A percentile compares a stretch with the other conserved stretches of the same genome.
Conservation (phyloP, 805 yeast species). For the Cyberlindnera samutprakarnensis region DNA sequence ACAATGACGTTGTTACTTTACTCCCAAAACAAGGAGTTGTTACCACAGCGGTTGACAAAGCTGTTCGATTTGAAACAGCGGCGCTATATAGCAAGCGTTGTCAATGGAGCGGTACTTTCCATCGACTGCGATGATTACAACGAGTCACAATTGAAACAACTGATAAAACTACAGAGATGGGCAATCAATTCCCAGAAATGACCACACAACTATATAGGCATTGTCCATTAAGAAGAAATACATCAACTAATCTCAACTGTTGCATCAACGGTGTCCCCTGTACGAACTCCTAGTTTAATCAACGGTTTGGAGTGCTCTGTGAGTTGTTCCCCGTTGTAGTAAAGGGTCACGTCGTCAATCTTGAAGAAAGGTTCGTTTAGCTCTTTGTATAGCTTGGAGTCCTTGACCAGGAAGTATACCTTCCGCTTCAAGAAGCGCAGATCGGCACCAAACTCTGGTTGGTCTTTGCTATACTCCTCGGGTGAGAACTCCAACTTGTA, state of each 20-base stretch:
- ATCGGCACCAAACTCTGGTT: conserved; percentile 66
- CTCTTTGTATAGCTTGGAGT: conserved; percentile 28
- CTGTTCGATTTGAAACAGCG: conserved; percentile 56
- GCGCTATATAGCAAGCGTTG: conserved; percentile 56
- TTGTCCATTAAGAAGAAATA: too few species aligned
- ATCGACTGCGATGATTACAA: conserved; percentile 1
- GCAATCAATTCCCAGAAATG: too few species aligned
- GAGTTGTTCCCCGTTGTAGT: conserved; percentile 24
- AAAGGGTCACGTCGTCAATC: conserved; percentile 29
- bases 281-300: conserved; percentile 44
- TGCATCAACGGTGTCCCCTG: conserved; percentile 37
- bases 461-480: conserved; percentile 53
- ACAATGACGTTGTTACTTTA: conserved; percentile 74
- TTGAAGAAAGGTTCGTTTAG: conserved; percentile 11
- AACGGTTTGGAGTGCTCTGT: conserved; percentile 37
- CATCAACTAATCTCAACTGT: neutral
- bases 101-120: conserved; percentile 43
- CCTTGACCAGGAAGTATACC: conserved; percentile 47
- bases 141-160: conserved; percentile 37
- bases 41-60: conserved; percentile 48
- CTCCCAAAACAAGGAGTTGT: conserved; percentile 23
- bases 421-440: conserved; percentile 54
- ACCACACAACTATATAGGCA: too few species aligned
- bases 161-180: conserved; percentile 34
- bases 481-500: conserved; percentile 79